phyloP scores from a whole-genome alignment of 192 early-diverging fungal species.

The Dissophora ornata region DNA sequence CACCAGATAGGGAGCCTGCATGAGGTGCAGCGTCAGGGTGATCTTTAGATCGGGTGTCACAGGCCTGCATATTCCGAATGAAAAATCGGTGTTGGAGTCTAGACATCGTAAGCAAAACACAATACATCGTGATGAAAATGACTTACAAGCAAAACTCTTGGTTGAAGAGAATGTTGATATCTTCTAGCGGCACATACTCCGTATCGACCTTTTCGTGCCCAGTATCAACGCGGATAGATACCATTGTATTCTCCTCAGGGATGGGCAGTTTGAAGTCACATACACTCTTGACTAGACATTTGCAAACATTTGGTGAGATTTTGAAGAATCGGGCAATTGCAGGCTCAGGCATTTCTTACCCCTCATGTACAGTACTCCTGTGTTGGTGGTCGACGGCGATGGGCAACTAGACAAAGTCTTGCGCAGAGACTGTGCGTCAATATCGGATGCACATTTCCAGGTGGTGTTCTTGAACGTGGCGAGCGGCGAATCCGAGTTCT shows the following conservation, averaged over 20 bases:
- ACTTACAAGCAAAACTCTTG: slow-evolving; percentile 49
- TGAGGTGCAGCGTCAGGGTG: slow-evolving; percentile 35
- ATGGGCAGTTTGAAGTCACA: slow-evolving; percentile 12
- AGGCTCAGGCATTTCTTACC: no score
- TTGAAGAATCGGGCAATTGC: no score
- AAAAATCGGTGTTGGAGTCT: no score
- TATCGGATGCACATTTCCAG: slow-evolving; percentile 8
- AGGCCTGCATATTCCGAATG: slow-evolving; percentile 3
- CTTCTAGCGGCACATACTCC: slow-evolving; percentile 29
- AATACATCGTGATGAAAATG: background rate
- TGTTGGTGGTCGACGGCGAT: slow-evolving; percentile 6
- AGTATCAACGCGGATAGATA: slow-evolving; percentile 36
- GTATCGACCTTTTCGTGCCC: slow-evolving; percentile 42
- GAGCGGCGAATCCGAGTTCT: no score
- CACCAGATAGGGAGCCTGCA: slow-evolving; percentile 34
- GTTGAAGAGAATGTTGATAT: slow-evolving; percentile 21
- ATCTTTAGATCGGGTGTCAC: slow-evolving; percentile 6
- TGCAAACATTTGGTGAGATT: background rate
- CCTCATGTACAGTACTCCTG: slow-evolving; percentile 25
- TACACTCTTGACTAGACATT: slow-evolving; percentile 9
- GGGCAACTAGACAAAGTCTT: slow-evolving; percentile 22
- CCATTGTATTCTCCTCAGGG: slow-evolving; percentile 11
- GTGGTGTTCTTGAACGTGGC: background rate
- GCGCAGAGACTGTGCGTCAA: background rate
- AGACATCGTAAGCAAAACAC: no score